phyloP scores from a whole-genome alignment of 2,329 filamentous ascomycete species.

The Fusarium solani-melongenae region DNA sequence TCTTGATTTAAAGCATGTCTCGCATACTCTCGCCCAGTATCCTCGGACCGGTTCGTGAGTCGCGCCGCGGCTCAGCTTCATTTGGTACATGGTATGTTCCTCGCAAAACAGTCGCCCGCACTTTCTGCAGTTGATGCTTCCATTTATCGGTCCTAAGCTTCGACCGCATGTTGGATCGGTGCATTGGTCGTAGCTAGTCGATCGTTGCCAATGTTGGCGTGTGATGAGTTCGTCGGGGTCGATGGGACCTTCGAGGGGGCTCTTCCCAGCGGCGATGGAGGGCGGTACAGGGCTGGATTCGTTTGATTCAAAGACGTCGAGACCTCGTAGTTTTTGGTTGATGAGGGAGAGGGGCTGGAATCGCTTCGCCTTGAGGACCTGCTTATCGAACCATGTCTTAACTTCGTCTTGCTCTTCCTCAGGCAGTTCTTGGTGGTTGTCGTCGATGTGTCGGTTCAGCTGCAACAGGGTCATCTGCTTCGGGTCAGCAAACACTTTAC shows the following conservation, averaged over 20 bases:
- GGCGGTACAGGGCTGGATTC: conserved; percentile 63
- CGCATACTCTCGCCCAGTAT: conserved; percentile 94
- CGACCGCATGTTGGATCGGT: conserved; percentile 89
- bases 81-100: conserved; percentile 99
- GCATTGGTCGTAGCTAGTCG: conserved; percentile 80
- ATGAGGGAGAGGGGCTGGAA: conserved; percentile 92
- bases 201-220: conserved; percentile 87
- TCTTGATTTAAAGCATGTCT: conserved; percentile 98
- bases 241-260: conserved; percentile 54
- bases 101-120: conserved; percentile 96
- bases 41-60: conserved; percentile 90
- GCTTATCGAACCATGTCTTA: conserved; percentile 96
- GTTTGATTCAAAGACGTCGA: conserved; percentile 95
- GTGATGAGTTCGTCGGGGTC: conserved; percentile 94
- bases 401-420: conserved; percentile 92
- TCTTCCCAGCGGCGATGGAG: conserved; percentile 52
- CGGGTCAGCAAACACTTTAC: not conserved
- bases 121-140: conserved; percentile 91
- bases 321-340: conserved; percentile 91
- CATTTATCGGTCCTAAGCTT: conserved; percentile 80
- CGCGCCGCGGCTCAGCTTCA: conserved; percentile 92
- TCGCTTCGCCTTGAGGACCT: conserved; percentile 91
- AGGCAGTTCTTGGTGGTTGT: conserved; percentile 89
- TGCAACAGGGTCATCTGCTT: conserved; percentile 88
- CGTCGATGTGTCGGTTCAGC: conserved; percentile 87